Conservation (phyloP, 768 basidiomycete species). For the Auriscalpium vulgare region DNA sequence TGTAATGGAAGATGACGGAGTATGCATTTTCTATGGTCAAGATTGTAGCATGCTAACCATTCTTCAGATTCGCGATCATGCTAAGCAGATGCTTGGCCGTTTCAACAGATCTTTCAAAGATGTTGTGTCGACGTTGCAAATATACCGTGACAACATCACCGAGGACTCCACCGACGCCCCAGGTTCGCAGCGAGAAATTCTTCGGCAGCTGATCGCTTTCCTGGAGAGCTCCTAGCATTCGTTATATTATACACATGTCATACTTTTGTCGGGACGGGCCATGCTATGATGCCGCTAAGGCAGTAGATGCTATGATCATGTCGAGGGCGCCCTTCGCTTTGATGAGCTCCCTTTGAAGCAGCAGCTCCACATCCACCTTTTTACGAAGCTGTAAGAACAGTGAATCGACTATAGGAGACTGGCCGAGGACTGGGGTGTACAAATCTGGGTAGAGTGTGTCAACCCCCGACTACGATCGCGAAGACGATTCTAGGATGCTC, state of each 20-base stretch:
- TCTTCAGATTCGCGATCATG: conserved; percentile 68
- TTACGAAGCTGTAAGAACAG: conserved; percentile 74
- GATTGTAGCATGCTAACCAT: neutral
- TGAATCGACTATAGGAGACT: conserved; percentile 86
- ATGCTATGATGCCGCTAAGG: conserved; percentile 22
- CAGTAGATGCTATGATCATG: conserved; percentile 72
- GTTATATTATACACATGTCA: neutral
- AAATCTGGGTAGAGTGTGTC: conserved; percentile 50
- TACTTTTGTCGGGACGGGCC: conserved; percentile 15
- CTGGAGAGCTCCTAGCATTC: conserved; percentile 33
- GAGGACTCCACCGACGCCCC: conserved; percentile 35
- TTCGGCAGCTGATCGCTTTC: conserved; percentile 60
- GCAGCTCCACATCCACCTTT: conserved; percentile 79
- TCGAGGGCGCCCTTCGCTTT: conserved; percentile 82
- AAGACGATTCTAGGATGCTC: conserved; percentile 18
- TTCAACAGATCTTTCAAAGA: conserved; percentile 64
- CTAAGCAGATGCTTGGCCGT: conserved; percentile 65
- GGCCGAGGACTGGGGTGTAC: conserved; percentile 87
- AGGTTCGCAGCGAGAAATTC: conserved; percentile 57
- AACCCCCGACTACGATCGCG: conserved; percentile 4
- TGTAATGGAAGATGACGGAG: conserved; percentile 97
- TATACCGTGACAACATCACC: conserved; percentile 69
- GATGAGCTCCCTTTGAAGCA: conserved; percentile 80
- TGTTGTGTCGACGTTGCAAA: conserved; percentile 60
- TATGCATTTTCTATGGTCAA: conserved; percentile 31